Base-by-base conservation (phyloP, 2,329 filamentous ascomycete genomes). In the Neonectria ditissima region DNA sequence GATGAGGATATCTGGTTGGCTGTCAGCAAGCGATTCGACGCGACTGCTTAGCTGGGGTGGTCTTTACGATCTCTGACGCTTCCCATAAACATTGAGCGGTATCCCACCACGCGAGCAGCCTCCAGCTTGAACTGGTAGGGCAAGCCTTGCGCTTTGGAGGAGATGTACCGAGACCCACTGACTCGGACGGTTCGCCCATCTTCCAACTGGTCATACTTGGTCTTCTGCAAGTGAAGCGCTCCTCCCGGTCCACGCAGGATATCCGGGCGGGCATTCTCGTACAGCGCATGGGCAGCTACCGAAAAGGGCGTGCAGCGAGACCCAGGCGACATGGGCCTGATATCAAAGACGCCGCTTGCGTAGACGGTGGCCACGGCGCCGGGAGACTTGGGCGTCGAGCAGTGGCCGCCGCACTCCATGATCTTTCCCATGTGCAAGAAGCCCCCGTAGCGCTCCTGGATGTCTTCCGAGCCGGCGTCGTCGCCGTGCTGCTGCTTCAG, bases 261-360 rank as follows among this genome's bases (percentile, higher is more conserved):
- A 69, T 87, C 85, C 0, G 86, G 85, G 16, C 85, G 71, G 0
- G 80, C 78, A 63, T 87, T 87, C 74, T 87, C 85, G 55, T 87
- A 87, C 10, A 87, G 70, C 0, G 84, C 82, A 64, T 87, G 85
- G 0, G 85, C 83, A 1, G 84, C 84, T 0, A 87, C 84, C 0
- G 80, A 82, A 0, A 82, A 58, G 0, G 82, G 79, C 0, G 82
- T 86, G 63, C 85, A 87, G 1, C 74, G 74, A 0, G 80, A 76
- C 0, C 66, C 65, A 0, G 80, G 76, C 5, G 77, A 74, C 0
- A 81, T 68, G 0, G 85, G 83, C 2, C 71, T 68, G 3, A 87
- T 75, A 45, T 86, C 83, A 57, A 87, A 87, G 0, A 68, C 13
- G 0, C 83, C 81, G 16, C 80, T 71, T 0, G 57, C 34, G 2